phyloP scores from a whole-genome alignment of 192 early-diverging fungal genomes.

The Backusella luteola region DNA sequence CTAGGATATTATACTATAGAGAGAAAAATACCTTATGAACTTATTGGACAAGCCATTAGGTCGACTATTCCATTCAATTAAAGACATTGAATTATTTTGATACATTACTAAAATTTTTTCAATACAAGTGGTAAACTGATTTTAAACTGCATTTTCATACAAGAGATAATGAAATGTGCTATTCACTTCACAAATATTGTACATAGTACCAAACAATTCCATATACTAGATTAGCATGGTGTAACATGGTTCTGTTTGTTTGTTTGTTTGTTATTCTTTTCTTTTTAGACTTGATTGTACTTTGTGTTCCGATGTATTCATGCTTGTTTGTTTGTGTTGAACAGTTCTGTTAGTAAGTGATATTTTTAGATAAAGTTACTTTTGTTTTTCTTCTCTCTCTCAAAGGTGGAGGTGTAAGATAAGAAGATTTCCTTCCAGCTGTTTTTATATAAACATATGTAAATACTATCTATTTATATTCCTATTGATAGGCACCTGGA shows the following conservation, averaged over 20 bases:
- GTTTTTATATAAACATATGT: background rate
- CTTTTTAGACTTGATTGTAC: slow-evolving; percentile 2
- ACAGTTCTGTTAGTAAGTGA: background rate
- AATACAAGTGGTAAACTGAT: background rate
- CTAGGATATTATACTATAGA: background rate
- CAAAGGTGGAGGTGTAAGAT: background rate
- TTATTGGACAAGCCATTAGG: background rate
- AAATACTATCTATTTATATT: background rate
- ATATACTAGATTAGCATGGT: background rate
- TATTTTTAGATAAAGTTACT: background rate
- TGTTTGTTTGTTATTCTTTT: background rate
- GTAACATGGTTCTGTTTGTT: background rate
- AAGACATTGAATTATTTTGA: background rate
- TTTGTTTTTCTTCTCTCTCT: background rate
- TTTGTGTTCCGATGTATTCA: background rate
- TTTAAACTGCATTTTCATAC: background rate
- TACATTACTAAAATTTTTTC: too few species aligned
- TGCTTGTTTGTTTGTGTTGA: background rate
- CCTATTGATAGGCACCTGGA: background rate
- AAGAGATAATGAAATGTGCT: background rate
- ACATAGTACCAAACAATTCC: background rate
- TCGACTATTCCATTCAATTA: background rate
- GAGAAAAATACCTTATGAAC: background rate
- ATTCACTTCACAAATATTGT: background rate
- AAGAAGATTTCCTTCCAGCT: background rate